Percentiles rank a stretch among this genome's conserved stretches.
These are phyloP conservation scores for Diplodia mutila DNA, from an alignment of 2,329 filamentous ascomycete genomes.

Conservation along the genomic window DNA sequence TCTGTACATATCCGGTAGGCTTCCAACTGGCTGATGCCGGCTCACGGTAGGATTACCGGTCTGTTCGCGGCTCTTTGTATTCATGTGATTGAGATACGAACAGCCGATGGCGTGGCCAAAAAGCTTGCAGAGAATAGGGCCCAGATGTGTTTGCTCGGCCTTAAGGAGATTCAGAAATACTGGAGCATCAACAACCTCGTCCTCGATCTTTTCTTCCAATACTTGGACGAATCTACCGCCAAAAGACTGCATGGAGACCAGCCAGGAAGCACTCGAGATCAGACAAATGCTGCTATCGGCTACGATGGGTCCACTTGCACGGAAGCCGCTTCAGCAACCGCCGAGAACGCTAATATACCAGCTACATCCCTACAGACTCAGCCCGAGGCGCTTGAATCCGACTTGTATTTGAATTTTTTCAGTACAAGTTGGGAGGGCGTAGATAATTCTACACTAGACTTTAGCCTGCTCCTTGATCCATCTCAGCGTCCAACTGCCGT, in stretches of 20 bases:
- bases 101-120: conserved; percentile 42
- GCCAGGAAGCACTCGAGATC: background rate
- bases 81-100: conserved; percentile 50
- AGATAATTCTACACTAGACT: background rate
- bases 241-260: conserved; percentile 35
- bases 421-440: background rate
- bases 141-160: conserved; percentile 52
- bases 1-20: conserved; percentile 30
- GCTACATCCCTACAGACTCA: background rate
- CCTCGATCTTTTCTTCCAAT: conserved; percentile 54
- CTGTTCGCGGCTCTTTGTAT: conserved; percentile 55
- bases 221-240: conserved; percentile 51
- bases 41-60: conserved; percentile 45
- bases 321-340: background rate
- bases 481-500: background rate
- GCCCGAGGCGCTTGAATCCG: background rate
- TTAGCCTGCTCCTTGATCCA: background rate
- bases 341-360: background rate
- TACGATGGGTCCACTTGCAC: no score
- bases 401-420: conserved; percentile 4
- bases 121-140: conserved; percentile 55
- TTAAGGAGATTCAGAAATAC: conserved; percentile 54
- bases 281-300: background rate
- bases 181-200: conserved; percentile 58
- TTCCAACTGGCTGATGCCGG: background rate